Evolutionary conservation across 1,284 basidiomycete species (phyloP), one percentile per base, ranked within the genome.

Genomic region (Leccinum pachyderme): DNA sequence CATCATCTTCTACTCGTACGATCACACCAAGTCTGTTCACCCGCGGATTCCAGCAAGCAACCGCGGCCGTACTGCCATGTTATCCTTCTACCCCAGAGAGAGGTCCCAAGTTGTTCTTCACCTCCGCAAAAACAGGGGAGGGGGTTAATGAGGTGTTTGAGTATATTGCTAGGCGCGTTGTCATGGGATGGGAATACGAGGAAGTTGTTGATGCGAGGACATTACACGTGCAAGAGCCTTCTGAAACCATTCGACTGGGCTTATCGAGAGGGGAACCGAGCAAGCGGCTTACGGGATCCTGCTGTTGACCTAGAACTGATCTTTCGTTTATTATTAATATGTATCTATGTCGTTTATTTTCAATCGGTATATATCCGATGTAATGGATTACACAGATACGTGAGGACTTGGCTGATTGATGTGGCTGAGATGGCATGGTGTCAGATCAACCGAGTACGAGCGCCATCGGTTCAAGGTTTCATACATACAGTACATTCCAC

Each of bases 91-190:
- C 67, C 4, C 79, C 74, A 0, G 79, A 81, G 43, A 73, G 68
- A 2, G 80, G 85, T 2, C 84, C 86, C 0, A 79, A 76, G 61
- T 70, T 89, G 6, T 88, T 90, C 69, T 84, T 87, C 64, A 81
- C 87, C 7, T 87, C 84, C 1, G 88, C 89, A 4, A 87, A 87
- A 69, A 88, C 85, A 11, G 87, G 89, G 0, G 77, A 79, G 47
- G 83, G 85, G n/a, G 84, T 90, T 1, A 54, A 67, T 2, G 81
- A 83, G 1, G 82, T 89, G 15, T 91, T 90, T 64, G 83, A 82
- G 63, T 88, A 89, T 61, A 74, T 91, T 49, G 84, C 81, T 5
- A 63, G 71, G 47, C 73, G 87, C 22, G 84, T 89, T 5, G 75
- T 83, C 33, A 63, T 67, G 58, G 73, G 77, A 54, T 83, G 81